Evolutionary conservation across 352 stramenopile genomes (phyloP).

Genomic region (Pythium rhizo-oryzae): DNA sequence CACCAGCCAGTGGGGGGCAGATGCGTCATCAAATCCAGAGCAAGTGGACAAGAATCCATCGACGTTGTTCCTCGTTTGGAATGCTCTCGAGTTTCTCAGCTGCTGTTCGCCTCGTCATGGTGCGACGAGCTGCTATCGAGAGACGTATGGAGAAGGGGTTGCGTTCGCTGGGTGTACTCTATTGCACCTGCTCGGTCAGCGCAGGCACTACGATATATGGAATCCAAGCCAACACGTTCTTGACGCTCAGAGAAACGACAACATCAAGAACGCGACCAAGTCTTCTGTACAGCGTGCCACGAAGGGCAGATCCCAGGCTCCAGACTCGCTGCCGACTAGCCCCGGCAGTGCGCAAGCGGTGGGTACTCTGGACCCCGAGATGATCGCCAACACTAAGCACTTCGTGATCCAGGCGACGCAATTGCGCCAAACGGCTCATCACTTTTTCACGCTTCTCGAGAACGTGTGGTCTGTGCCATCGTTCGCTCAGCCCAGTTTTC

Average conservation of each 20-base stretch:
- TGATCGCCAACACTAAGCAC: constrained; percentile 40
- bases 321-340: background rate
- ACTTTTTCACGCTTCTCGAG: constrained; percentile 52
- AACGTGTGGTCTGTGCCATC: constrained; percentile 30
- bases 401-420: constrained; percentile 44
- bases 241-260: constrained; percentile 42
- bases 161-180: constrained; percentile 61
- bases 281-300: constrained; percentile 18
- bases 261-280: constrained; percentile 20
- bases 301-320: constrained; percentile 10
- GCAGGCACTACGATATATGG: constrained; percentile 57
- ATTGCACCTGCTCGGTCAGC: constrained; percentile 59
- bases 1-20: constrained; percentile 42
- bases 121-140: constrained; percentile 21
- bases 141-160: constrained; percentile 61
- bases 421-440: constrained; percentile 37
- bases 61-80: constrained; percentile 69
- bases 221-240: constrained; percentile 64
- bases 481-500: background rate
- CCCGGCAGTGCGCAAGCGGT: constrained; percentile 18
- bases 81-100: constrained; percentile 62
- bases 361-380: constrained; percentile 50
- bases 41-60: constrained; percentile 41
- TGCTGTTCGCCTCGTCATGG: constrained; percentile 33
- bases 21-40: constrained; percentile 40